Evolutionary conservation across 2,329 filamentous ascomycete species (phyloP).

Genomic region (Hymenoscyphus scutula): DNA sequence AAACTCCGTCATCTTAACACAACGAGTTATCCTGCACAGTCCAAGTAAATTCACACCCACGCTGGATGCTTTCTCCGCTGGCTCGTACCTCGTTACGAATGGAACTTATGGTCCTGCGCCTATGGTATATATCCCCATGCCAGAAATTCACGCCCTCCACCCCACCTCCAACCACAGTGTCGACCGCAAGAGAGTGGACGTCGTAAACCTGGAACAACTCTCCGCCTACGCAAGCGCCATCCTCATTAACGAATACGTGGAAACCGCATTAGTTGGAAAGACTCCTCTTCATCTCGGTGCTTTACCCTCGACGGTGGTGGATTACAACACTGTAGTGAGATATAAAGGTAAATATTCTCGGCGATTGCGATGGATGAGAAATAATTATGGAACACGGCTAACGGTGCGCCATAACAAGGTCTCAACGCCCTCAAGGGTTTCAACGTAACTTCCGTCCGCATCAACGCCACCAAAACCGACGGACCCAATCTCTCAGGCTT

Average conservation of each 20-base stretch:
- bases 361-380: too few relatives aligned
- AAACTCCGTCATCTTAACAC: conserved; percentile 47
- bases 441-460: conserved; percentile 46
- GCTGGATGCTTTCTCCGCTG: conserved; percentile 52
- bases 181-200: conserved; percentile 44
- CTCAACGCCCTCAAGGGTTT: conserved; percentile 56
- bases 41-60: conserved; percentile 51
- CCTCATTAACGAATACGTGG: conserved; percentile 48
- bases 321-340: conserved; percentile 55
- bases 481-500: conserved; percentile 54
- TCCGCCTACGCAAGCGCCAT: conserved; percentile 48
- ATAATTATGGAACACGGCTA: too few relatives aligned
- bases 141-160: conserved; percentile 33
- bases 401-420: too few relatives aligned
- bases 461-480: conserved; percentile 40
- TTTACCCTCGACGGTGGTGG: conserved; percentile 48
- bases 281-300: conserved; percentile 50
- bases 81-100: conserved; percentile 45
- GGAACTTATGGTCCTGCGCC: conserved; percentile 32
- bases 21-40: conserved; percentile 47
- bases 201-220: conserved; percentile 47
- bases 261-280: conserved; percentile 49
- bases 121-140: conserved; percentile 33
- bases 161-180: conserved; percentile 41
- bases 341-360: conserved; percentile 48